These are phyloP conservation scores for Stagonosporopsis vannaccii DNA, from an alignment of 2,329 filamentous ascomycete species.

Conservation along the genomic window DNA sequence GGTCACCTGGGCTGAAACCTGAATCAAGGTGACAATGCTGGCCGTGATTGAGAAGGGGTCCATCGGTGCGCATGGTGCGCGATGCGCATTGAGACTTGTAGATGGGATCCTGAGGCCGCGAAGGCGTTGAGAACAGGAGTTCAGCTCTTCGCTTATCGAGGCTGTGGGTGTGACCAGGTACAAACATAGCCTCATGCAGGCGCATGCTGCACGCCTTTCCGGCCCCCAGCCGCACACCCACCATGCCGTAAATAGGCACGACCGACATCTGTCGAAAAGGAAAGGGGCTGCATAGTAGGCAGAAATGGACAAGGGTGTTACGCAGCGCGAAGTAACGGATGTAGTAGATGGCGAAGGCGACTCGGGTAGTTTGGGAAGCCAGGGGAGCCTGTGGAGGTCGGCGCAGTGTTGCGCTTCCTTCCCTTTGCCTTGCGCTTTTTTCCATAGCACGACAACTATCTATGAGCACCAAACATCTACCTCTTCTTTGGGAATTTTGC, in stretches of 20 bases:
- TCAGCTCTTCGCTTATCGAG: conserved; percentile 15
- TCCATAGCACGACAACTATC: background rate
- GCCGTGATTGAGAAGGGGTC: conserved; percentile 32
- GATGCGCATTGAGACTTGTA: background rate
- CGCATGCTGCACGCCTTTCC: conserved; percentile 8
- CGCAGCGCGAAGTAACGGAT: background rate
- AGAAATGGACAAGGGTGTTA: background rate
- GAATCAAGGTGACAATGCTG: conserved; percentile 26
- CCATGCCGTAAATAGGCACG: background rate
- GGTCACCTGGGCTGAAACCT: conserved; percentile 26
- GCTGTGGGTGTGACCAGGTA: conserved; percentile 16
- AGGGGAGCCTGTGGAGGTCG: background rate
- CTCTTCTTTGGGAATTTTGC: background rate
- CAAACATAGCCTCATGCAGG: conserved; percentile 15
- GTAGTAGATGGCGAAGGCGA: background rate
- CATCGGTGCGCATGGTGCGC: conserved; percentile 15
- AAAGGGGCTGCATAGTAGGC: background rate
- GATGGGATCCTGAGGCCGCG: background rate
- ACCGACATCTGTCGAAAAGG: background rate
- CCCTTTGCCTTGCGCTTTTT: background rate
- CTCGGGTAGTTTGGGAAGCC: background rate
- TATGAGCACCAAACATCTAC: background rate
- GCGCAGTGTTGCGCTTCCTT: background rate
- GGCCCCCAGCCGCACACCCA: conserved; percentile 7
- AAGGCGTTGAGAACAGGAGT: conserved; percentile 5